Conservation (phyloP, 805 yeast species). For the Pichia nakasei region DNA sequence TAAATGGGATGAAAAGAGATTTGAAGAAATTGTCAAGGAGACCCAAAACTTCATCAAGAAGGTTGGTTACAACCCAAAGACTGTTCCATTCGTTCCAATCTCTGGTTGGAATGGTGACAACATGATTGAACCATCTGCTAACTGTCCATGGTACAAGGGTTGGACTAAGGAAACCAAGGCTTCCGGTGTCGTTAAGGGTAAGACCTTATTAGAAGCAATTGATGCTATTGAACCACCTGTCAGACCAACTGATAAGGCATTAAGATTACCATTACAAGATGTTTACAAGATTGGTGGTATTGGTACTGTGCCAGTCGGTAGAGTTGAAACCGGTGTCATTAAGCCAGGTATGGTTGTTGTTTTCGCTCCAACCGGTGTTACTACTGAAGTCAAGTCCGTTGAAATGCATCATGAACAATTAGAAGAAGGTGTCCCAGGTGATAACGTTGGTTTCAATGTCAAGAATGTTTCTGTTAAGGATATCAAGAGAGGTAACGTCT, state of each 20-base stretch:
- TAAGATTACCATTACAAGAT: conserved; percentile 85
- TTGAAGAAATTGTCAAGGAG: conserved; percentile 69
- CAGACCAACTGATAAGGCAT: conserved; percentile 81
- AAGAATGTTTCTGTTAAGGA: conserved; percentile 87
- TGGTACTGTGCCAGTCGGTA: conserved; percentile 89
- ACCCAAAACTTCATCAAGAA: conserved; percentile 73
- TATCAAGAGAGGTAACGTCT: conserved; percentile 87
- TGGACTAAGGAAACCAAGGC: conserved; percentile 73
- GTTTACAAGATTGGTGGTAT: conserved; percentile 91
- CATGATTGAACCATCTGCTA: conserved; percentile 77
- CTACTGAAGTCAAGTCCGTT: conserved; percentile 85
- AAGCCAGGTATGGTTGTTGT: conserved; percentile 73
- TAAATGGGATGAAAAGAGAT: conserved; percentile 78
- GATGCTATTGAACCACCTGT: conserved; percentile 73
- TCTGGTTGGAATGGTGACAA: conserved; percentile 92
- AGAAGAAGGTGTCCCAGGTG: conserved; percentile 80
- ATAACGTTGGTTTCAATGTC: conserved; percentile 85
- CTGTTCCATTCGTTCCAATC: conserved; percentile 82
- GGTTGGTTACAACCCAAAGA: conserved; percentile 78
- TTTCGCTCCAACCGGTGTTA: conserved; percentile 78
- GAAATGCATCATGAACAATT: conserved; percentile 83
- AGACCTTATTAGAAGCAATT: conserved; percentile 78
- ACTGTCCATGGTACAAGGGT: conserved; percentile 87
- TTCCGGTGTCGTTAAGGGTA: conserved; percentile 58
- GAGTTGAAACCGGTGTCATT: conserved; percentile 88